Evolutionary conservation across 2,329 filamentous ascomycete genomes (phyloP).

Genomic region (Madurella mycetomatis): DNA sequence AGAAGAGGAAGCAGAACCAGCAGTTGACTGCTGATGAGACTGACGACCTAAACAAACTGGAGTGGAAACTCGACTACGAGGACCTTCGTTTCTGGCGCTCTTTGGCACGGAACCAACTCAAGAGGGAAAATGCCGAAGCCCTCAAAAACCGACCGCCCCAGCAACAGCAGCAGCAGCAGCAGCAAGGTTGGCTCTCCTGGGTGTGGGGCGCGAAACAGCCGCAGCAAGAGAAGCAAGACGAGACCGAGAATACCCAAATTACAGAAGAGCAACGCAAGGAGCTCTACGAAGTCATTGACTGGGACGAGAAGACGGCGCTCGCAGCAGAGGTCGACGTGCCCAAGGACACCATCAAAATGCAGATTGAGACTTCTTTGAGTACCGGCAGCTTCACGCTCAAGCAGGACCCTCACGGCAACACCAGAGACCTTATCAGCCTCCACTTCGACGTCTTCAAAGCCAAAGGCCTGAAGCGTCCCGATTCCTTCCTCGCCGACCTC

Average conservation of each 20-base stretch:
- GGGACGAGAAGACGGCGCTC: slow-evolving; percentile 91
- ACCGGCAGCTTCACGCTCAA: slow-evolving; percentile 95
- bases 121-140: slow-evolving; percentile 90
- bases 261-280: slow-evolving; percentile 95
- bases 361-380: slow-evolving; percentile 86
- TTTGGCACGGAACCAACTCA: slow-evolving; percentile 85
- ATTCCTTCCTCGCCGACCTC: slow-evolving; percentile 83
- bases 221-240: slow-evolving; percentile 46
- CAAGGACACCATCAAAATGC: slow-evolving; percentile 85
- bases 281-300: slow-evolving; percentile 95
- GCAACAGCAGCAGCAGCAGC: slow-evolving; percentile 55
- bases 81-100: slow-evolving; percentile 97
- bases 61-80: slow-evolving; percentile 87
- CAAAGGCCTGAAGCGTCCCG: slow-evolving; percentile 81
- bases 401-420: slow-evolving; percentile 72
- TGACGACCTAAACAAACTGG: slow-evolving; percentile 69
- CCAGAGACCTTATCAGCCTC: slow-evolving; percentile 77
- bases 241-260: slow-evolving; percentile 77
- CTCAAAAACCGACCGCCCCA: slow-evolving; percentile 58
- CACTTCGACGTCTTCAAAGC: slow-evolving; percentile 95
- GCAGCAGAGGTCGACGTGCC: slow-evolving; percentile 85
- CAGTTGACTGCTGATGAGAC: slow-evolving; percentile 67
- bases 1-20: slow-evolving; percentile 77
- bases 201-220: slow-evolving; percentile 74
- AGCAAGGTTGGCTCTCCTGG: slow-evolving; percentile 89